Percentiles rank a stretch among this genome's conserved stretches.
phyloP scores from a whole-genome alignment of 2,329 filamentous ascomycete genomes.

The Penicillium palitans region DNA sequence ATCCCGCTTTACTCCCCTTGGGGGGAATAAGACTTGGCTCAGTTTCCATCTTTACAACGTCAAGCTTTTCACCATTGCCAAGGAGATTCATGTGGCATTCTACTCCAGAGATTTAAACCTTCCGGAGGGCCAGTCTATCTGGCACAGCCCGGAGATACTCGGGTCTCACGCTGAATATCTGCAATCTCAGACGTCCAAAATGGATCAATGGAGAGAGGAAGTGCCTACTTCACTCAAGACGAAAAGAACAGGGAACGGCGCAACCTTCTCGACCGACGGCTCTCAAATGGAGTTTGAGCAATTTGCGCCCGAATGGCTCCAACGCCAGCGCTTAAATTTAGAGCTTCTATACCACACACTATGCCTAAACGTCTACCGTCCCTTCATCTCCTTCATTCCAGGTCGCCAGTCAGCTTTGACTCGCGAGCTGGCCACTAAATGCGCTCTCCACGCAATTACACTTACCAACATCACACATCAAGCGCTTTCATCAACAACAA shows the following conservation, averaged over 20 bases:
- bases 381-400: background rate
- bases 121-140: background rate
- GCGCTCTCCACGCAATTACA: background rate
- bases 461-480: background rate
- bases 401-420: background rate
- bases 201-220: background rate
- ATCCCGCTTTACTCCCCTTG: background rate
- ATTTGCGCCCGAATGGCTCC: background rate
- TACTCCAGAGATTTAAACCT: background rate
- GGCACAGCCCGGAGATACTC: background rate
- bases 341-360: background rate
- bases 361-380: background rate
- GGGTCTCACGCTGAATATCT: background rate
- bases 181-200: background rate
- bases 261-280: background rate
- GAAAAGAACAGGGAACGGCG: background rate
- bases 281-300: background rate
- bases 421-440: background rate
- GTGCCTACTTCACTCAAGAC: background rate
- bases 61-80: background rate
- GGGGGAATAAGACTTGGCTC: background rate
- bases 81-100: background rate
- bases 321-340: background rate
- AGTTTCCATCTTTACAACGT: background rate
- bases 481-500: background rate